Evolutionary conservation across 1,139 yeast species (phyloP).

Genomic region (Scheffersomyces segobiensis): DNA sequence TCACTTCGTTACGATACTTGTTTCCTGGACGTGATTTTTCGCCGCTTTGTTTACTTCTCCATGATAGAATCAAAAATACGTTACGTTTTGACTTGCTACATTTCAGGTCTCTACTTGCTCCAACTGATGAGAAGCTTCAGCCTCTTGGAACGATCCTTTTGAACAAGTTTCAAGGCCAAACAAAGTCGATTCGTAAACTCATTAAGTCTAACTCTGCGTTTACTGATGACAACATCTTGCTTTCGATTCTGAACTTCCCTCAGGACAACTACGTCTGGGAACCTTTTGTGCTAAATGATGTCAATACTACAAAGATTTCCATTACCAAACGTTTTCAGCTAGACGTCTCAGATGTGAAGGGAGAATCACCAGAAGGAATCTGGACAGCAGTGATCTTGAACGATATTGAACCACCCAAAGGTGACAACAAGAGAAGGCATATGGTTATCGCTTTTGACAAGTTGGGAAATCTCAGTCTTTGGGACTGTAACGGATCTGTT

Average conservation of each 20-base stretch:
- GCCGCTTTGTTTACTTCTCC: constrained; percentile 30
- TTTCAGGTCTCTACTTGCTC: constrained; percentile 7
- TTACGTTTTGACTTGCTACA: constrained; percentile 29
- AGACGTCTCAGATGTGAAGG: constrained; percentile 18
- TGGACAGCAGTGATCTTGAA: constrained; percentile 35
- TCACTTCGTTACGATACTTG: constrained; percentile 22
- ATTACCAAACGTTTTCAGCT: constrained; percentile 38
- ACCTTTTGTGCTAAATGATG: constrained; percentile 34
- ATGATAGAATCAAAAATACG: constrained; percentile 41
- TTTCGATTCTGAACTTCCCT: constrained; percentile 44
- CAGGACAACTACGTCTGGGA: constrained; percentile 69
- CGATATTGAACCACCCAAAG: constrained; percentile 24
- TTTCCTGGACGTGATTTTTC: constrained; percentile 10
- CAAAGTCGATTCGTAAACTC: constrained; percentile 70
- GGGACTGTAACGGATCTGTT: constrained; percentile 55
- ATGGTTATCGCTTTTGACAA: constrained; percentile 52
- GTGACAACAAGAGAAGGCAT: constrained; percentile 26
- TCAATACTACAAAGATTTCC: constrained; percentile 20
- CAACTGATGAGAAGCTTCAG: background rate
- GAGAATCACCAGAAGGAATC: constrained; percentile 18
- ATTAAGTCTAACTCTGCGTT: constrained; percentile 52
- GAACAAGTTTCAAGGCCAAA: constrained; percentile 78
- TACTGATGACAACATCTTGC: constrained; percentile 26
- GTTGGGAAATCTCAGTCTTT: constrained; percentile 57
- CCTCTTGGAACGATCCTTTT: constrained; percentile 14